Base-by-base conservation (phyloP, 441 rosid genomes). In the Geranium incanum region DNA sequence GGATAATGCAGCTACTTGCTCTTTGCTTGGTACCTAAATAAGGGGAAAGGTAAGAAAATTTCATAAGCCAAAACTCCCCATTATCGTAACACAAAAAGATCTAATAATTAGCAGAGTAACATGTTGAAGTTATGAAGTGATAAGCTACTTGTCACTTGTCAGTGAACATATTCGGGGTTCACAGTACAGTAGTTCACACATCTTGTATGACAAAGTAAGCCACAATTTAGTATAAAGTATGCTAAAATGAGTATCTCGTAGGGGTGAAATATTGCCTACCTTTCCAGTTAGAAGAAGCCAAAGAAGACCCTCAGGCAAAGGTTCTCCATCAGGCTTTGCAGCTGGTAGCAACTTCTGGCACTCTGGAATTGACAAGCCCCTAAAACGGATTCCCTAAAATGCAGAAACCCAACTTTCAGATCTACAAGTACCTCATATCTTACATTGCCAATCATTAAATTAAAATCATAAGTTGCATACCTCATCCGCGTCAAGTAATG, bases 221-320 rank as follows among this genome's bases (percentile, higher is more conserved):
- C 50, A 70, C 48, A 5, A 50, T 6, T 1, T 28, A 6, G 21
- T 52, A 52, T 18, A 16, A 55, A 55, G 21, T 55, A 55, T 16
- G 1, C 21, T 55, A 7, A 55, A 1, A 48, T 59, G 12, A 21
- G 74, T 18, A 63, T 16, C 13, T 70, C 41, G 69, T 36, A 33
- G 45, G 62, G 62, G 8, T 15, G 6, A 57, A 74, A 71, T 12
- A 72, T 1, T 33, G 16, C 76, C 3, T 18, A 85, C 99, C 96
- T 95, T 92, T 83, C 97, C 97, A 9, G 99, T 92, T 84, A 95
- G 83, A 78, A 95, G 96, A 78, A 95, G 97, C 99, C 99, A 95
- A 12, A 95, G 82, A 73, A 95, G 90, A 73, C 98, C 98, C 86
- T 95, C 99, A 0, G 96, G 99, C 72, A 90, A 81, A 75, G 99